Evolutionary conservation across 2,329 filamentous ascomycete genomes (phyloP).

Genomic region (Pseudocercospora fijiensis): DNA sequence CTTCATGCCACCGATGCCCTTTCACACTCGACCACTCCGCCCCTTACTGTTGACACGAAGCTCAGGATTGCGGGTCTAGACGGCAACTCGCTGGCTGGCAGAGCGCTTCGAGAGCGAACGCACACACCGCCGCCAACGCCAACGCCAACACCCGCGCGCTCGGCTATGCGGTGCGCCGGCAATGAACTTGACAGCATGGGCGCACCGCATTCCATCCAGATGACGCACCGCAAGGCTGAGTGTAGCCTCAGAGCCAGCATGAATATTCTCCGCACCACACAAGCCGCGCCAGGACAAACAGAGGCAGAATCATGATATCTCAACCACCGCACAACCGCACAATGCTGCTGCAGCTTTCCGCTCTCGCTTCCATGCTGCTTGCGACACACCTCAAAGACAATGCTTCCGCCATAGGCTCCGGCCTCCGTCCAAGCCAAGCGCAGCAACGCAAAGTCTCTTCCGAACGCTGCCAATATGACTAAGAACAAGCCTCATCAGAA

Average conservation of each 20-base stretch:
- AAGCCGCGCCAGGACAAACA: not conserved
- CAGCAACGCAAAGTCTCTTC: not conserved
- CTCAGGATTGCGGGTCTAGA: slow-evolving; percentile 15
- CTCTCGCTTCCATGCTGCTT: not conserved
- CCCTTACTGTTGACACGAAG: slow-evolving; percentile 12
- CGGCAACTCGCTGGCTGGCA: not conserved
- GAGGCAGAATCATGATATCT: not conserved
- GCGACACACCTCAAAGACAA: too few species aligned
- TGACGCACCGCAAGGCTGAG: slow-evolving; percentile 10
- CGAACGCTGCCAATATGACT: not conserved
- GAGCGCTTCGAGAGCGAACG: not conserved
- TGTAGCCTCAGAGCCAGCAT: slow-evolving; percentile 1
- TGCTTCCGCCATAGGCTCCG: too few species aligned
- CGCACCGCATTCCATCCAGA: not conserved
- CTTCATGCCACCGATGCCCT: not conserved
- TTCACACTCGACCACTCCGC: not conserved
- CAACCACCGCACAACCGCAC: not conserved
- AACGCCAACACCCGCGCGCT: not conserved
- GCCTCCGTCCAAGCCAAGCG: too few species aligned
- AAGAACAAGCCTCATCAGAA: too few species aligned
- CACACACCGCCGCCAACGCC: not conserved
- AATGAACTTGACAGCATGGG: slow-evolving; percentile 6
- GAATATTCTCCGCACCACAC: not conserved
- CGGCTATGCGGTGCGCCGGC: not conserved
- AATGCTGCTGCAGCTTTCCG: not conserved